Evolutionary conservation across 2,329 filamentous ascomycete species (phyloP).

Genomic region (Trichoderma arundinaceum): DNA sequence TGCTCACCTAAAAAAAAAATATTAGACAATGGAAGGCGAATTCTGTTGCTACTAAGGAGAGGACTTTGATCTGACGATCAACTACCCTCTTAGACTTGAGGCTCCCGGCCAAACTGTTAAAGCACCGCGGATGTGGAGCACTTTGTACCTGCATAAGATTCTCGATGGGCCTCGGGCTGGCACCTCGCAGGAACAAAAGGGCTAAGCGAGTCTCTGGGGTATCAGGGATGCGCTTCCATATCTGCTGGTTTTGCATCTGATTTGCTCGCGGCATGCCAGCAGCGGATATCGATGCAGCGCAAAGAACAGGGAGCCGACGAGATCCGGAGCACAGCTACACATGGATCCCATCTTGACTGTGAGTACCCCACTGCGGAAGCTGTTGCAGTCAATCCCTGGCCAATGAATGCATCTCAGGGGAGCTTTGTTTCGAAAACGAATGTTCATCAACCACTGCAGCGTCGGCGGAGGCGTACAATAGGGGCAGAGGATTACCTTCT

Average conservation of each 20-base stretch:
- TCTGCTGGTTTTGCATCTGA: slow-evolving; percentile 6
- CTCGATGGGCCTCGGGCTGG: neutral
- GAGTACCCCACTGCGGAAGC: neutral
- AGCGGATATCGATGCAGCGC: neutral
- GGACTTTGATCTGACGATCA: neutral
- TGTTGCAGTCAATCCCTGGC: too few relatives aligned
- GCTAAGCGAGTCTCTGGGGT: neutral
- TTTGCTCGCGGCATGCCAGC: neutral
- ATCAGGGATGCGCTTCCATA: neutral
- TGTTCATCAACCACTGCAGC: too few relatives aligned
- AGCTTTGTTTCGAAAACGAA: too few relatives aligned
- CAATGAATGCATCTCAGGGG: too few relatives aligned
- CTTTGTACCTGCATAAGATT: slow-evolving; percentile 20
- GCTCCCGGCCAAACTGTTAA: neutral
- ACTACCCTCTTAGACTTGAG: too few relatives aligned
- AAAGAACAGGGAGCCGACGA: neutral
- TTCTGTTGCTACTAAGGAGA: too few relatives aligned
- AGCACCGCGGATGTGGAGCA: slow-evolving; percentile 18
- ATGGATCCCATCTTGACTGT: neutral
- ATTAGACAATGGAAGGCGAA: too few relatives aligned
- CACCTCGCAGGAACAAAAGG: neutral
- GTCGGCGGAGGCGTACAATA: too few relatives aligned
- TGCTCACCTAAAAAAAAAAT: too few relatives aligned
- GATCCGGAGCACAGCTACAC: neutral
- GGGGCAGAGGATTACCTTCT: too few relatives aligned